Base-by-base conservation (phyloP, 73 alveolate species). In the Symbiodinium pilosum region DNA sequence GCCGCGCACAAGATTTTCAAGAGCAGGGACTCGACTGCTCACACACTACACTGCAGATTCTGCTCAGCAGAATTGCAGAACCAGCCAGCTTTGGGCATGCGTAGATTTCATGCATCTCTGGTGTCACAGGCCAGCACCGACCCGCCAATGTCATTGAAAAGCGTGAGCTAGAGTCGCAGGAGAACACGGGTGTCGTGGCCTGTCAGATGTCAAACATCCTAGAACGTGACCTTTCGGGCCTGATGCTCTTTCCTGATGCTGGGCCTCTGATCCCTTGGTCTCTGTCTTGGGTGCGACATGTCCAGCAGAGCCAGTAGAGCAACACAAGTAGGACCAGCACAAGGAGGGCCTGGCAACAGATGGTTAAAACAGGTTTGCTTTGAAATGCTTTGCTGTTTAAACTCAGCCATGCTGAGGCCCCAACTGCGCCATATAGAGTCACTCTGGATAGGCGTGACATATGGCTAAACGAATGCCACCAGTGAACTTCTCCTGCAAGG, bases 251-350 rank as follows among this genome's bases (percentile, higher is more conserved):
- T n/a, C n/a, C n/a, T n/a, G n/a, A n/a, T n/a, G n/a, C n/a, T n/a
- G n/a, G n/a, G n/a, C n/a, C n/a, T n/a, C n/a, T n/a, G n/a, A n/a
- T n/a, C n/a, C n/a, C n/a, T n/a, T n/a, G 59, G 81, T 38, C 81
- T 64, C 39, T 64, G 39, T 64, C 81, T 64, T 64, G 38, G 81
- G 38, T n/a, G 41, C 81, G 81, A 38, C 81, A 64, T 7, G 38
- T 38, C 81, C 81, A n/a, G 64, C 97, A 91, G 12, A 68, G 59
- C 97, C 97, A 91, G 59, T 91, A 91, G 73, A 68, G 34, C 81
- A 91, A 75, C n/a, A 69, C 30, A 16, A 83, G 81, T 3, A 42
- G 38, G 36, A 86, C 97, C 38, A 83, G 42, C n/a, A 39, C 47
- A 77, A 91, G 89, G 26, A 91, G 89, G 6, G 30, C 97, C 97